These are phyloP conservation scores for Kodamaea plutei DNA, from an alignment of 1,139 yeast species.

Conservation along the genomic window DNA sequence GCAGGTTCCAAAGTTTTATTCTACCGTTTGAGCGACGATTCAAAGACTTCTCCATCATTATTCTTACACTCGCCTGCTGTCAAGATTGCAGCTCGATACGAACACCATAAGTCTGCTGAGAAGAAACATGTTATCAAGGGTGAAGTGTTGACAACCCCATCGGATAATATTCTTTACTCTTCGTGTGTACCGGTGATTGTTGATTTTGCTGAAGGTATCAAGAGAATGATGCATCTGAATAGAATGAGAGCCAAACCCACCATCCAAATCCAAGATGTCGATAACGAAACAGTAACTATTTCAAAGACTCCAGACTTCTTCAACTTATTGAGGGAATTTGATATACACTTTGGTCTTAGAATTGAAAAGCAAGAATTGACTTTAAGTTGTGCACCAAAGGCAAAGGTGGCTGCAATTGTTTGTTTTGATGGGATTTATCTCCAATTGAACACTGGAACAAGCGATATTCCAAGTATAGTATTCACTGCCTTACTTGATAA, in stretches of 20 bases:
- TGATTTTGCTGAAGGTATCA: slow-evolving; percentile 50
- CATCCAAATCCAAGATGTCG: slow-evolving; percentile 1
- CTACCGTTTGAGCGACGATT: slow-evolving; percentile 41
- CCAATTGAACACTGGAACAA: slow-evolving; percentile 52
- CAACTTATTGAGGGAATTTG: slow-evolving; percentile 47
- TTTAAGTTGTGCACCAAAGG: slow-evolving; percentile 88
- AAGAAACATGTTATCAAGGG: slow-evolving; percentile 46
- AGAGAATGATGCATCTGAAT: slow-evolving; percentile 30
- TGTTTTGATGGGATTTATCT: slow-evolving; percentile 62
- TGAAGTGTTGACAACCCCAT: slow-evolving; percentile 63
- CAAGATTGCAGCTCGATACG: slow-evolving; percentile 41
- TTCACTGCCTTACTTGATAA: slow-evolving; percentile 45
- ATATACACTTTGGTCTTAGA: slow-evolving; percentile 58
- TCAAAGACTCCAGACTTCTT: slow-evolving; percentile 24
- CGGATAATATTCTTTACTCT: slow-evolving; percentile 67
- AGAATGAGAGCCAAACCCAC: slow-evolving; percentile 1
- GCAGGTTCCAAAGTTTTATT: slow-evolving; percentile 69
- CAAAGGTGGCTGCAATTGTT: slow-evolving; percentile 84
- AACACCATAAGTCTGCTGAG: slow-evolving; percentile 20
- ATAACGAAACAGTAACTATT: slow-evolving; percentile 1
- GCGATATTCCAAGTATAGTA: slow-evolving; percentile 37
- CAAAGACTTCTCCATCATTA: slow-evolving; percentile 50
- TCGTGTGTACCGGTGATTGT: slow-evolving; percentile 74
- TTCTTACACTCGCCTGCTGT: slow-evolving; percentile 77
- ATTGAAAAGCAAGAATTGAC: slow-evolving; percentile 72